These are phyloP conservation scores for Candida pseudoglaebosa DNA, from an alignment of 805 yeast genomes.

Conservation along the genomic window DNA sequence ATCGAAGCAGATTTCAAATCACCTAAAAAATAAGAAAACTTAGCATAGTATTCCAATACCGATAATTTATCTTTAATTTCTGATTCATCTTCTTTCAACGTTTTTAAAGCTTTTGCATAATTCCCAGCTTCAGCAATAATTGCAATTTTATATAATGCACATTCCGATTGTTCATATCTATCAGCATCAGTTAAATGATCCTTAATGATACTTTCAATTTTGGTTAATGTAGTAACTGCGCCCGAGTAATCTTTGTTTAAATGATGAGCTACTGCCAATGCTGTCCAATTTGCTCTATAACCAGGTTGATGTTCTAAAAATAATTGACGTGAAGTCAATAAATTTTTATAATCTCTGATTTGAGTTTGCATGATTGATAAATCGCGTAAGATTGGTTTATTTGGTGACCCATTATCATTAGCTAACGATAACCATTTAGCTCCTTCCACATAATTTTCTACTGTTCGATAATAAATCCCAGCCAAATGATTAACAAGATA, in stretches of 20 bases:
- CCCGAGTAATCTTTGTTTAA: slow-evolving; percentile 61
- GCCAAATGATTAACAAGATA: slow-evolving; percentile 79
- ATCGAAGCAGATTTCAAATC: slow-evolving; percentile 60
- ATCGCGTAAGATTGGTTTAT: slow-evolving; percentile 77
- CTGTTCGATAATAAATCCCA: slow-evolving; percentile 75
- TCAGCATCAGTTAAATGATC: slow-evolving; percentile 67
- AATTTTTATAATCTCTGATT: slow-evolving; percentile 63
- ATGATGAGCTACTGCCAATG: slow-evolving; percentile 80
- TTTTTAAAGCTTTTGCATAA: slow-evolving; percentile 57
- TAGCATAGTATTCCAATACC: slow-evolving; percentile 63
- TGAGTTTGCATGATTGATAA: slow-evolving; percentile 78
- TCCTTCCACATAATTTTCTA: slow-evolving; percentile 70
- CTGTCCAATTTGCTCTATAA: slow-evolving; percentile 87
- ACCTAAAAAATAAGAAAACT: slow-evolving; percentile 56
- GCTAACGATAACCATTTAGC: slow-evolving; percentile 75
- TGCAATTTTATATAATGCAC: slow-evolving; percentile 66
- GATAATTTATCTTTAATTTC: slow-evolving; percentile 54
- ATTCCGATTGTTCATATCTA: slow-evolving; percentile 75
- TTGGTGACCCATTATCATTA: slow-evolving; percentile 70
- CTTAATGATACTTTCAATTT: slow-evolving; percentile 71
- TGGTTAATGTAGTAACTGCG: slow-evolving; percentile 67
- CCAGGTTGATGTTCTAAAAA: slow-evolving; percentile 75
- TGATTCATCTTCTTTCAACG: slow-evolving; percentile 49
- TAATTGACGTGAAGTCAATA: slow-evolving; percentile 59
- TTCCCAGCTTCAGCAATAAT: slow-evolving; percentile 63